Base-by-base conservation (phyloP, 371 early-diverging fungal species). In the Rhizopus microsporus region DNA sequence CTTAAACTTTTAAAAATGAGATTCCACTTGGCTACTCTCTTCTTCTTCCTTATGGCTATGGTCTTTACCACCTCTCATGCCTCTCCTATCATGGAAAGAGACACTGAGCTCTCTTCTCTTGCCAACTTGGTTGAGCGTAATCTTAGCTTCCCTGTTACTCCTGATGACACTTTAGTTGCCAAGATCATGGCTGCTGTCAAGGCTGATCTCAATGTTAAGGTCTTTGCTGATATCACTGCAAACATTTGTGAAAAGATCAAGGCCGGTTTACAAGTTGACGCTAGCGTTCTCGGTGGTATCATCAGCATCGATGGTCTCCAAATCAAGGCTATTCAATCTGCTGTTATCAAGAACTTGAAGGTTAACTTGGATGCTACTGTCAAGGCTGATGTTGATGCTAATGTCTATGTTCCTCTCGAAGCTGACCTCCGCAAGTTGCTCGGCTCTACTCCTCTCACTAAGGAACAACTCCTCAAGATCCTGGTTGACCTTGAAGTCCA, bases 401-500 rank as follows among this genome's bases (percentile, higher is more conserved):
- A 52, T 9, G 42, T 72, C 16, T 58, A 67, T 31, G 70, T 62
- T 32, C 43, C 60, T 31, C 43, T 72, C 30, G 49, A 72, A 30
- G 49, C 50, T 37, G 53, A 49, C 54, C 59, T 72, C 46, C 48
- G 62, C 53, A 34, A 47, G 17, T 40, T 53, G 32, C 48, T 48
- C 31, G 54, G 68, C 23, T n/a, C 39, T 3, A 23, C 12, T 43
- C 51, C 62, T 30, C 49, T 60, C 35, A 57, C 67, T 29, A 45
- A 56, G 3, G 29, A 16, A 5, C 43, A 69, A 42, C 64, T 72
- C 35, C 29, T 64, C 3, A 47, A 52, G 10, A 59, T 57, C 15
- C 48, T 72, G 51, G 34, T 57, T 13, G 58, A 69, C 13, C 32
- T 72, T 16, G 66, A 68, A 40, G 54, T 57, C 38, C 51, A 67